Conservation (phyloP, 2,329 filamentous ascomycete genomes). For the Ophiostoma sp. region DNA sequence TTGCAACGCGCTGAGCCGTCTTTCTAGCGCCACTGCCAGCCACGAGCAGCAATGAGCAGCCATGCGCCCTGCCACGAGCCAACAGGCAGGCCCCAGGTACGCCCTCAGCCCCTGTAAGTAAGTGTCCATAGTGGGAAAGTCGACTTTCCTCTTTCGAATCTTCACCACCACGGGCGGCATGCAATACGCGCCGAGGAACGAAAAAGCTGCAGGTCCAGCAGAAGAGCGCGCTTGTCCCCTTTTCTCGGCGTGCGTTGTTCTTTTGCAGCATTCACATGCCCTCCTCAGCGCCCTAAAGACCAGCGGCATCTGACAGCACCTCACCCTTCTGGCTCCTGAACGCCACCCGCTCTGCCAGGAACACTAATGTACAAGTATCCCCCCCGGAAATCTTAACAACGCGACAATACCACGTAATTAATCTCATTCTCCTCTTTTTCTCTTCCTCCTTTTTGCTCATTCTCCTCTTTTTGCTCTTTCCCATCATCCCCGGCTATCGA, state of each 20-base stretch:
- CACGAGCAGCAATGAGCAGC: not conserved
- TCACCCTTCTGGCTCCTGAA: not conserved
- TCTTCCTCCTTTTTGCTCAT: not conserved
- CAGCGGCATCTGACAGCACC: conserved; percentile 10
- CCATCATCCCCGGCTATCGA: not conserved
- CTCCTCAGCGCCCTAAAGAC: too few species aligned
- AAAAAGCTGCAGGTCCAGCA: not conserved
- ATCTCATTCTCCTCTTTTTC: not conserved
- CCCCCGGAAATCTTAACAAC: not conserved
- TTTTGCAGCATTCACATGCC: not conserved
- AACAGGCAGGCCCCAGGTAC: not conserved
- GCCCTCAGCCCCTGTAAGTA: not conserved
- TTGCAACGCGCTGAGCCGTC: not conserved
- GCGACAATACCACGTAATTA: conserved; percentile 15
- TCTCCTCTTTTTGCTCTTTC: not conserved
- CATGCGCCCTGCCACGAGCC: not conserved
- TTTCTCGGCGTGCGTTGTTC: not conserved
- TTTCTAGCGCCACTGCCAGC: conserved; percentile 17
- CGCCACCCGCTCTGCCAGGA: conserved; percentile 8
- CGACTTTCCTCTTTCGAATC: not conserved
- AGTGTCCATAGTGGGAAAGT: too few species aligned
- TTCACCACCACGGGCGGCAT: conserved; percentile 10
- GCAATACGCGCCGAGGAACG: not conserved
- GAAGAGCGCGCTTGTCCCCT: conserved; percentile 7
- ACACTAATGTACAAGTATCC: not conserved